Percentiles rank a stretch among this genome's conserved stretches.
Conservation (phyloP, 148 eudicot species). For the Mesembryanthemum crystallinum region DNA sequence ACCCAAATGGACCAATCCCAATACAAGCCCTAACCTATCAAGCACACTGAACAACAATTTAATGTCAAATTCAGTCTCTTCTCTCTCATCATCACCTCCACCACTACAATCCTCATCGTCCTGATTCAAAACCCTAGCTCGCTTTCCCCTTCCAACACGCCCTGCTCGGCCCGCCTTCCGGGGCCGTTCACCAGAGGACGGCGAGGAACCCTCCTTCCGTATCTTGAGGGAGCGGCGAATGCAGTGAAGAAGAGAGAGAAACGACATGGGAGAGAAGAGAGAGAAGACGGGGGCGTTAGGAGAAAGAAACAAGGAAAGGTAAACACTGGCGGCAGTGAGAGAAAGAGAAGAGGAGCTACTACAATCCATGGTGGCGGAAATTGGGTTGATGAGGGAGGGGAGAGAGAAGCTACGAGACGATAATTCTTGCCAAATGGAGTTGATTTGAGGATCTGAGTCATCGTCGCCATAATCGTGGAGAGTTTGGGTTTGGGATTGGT, state of each 20-base stretch:
- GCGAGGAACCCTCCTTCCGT: constrained; percentile 22
- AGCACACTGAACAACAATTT: constrained; percentile 50
- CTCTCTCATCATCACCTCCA: constrained; percentile 23
- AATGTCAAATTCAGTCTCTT: constrained; percentile 48
- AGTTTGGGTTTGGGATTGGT: too few relatives aligned
- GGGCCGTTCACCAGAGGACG: constrained; percentile 3
- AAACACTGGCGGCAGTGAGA: constrained; percentile 53
- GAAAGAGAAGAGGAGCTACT: constrained; percentile 41
- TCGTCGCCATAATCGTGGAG: too few relatives aligned
- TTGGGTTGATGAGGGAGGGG: constrained; percentile 44
- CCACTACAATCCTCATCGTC: constrained; percentile 16
- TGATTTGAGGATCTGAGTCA: constrained; percentile 32
- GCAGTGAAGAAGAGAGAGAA: constrained; percentile 59
- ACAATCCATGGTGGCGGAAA: constrained; percentile 67
- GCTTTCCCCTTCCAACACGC: constrained; percentile 35
- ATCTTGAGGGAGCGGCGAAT: constrained; percentile 57
- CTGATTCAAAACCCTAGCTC: constrained; percentile 28
- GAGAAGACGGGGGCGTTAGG: constrained; percentile 73
- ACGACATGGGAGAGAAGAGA: constrained; percentile 77
- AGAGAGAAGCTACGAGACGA: constrained; percentile 41
- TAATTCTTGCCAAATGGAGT: constrained; percentile 46
- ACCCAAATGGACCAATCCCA: constrained; percentile 73
- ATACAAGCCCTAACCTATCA: constrained; percentile 56
- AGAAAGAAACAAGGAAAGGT: constrained; percentile 59
- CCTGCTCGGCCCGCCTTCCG: background rate